phyloP scores from a whole-genome alignment of 257 asterid species.

The Mentha longifolia region DNA sequence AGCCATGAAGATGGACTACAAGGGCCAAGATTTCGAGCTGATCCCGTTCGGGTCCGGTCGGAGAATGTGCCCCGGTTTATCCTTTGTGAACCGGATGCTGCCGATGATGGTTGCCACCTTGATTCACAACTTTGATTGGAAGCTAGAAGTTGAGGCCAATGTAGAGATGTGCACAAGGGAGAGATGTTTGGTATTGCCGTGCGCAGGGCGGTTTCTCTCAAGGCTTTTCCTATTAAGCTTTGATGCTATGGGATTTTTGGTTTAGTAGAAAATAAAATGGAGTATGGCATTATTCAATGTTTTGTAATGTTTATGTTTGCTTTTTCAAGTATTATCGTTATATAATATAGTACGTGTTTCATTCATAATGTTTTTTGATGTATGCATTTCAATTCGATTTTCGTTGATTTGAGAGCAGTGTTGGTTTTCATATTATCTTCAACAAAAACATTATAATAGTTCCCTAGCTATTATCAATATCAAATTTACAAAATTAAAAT shows the following conservation, averaged over 20 bases:
- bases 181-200: conserved; percentile 20
- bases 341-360: background rate
- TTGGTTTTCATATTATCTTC: too few species aligned
- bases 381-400: background rate
- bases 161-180: background rate
- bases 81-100: conserved; percentile 34
- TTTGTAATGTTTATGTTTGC: background rate
- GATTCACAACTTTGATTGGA: conserved; percentile 40
- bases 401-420: too few species aligned
- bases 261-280: too few species aligned
- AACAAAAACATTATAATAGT: too few species aligned
- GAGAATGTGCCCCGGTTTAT: conserved; percentile 34
- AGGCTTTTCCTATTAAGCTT: background rate
- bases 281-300: background rate
- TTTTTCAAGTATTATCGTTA: too few species aligned
- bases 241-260: background rate
- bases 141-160: background rate
- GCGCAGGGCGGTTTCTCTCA: conserved; percentile 22
- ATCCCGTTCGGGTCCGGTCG: conserved; percentile 25
- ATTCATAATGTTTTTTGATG: background rate
- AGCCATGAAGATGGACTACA: background rate
- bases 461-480: too few species aligned
- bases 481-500: too few species aligned
- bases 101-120: conserved; percentile 34
- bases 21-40: conserved; percentile 26